phyloP scores from a whole-genome alignment of 352 stramenopile genomes.

The Blastocystis sp. region DNA sequence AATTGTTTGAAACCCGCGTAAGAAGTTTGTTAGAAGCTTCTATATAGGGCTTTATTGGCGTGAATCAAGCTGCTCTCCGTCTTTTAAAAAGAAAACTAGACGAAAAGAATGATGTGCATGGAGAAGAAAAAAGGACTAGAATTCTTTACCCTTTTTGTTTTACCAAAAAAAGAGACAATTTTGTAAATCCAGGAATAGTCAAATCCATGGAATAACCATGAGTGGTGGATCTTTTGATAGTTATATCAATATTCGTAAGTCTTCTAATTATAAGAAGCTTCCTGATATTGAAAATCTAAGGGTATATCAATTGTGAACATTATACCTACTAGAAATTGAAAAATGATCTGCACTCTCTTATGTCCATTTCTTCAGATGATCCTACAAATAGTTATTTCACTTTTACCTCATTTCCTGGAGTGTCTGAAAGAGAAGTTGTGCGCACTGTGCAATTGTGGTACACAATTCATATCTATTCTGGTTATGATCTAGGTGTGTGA shows the following conservation, averaged over 20 bases:
- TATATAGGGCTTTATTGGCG: constrained; percentile 19
- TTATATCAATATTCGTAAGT: constrained; percentile 42
- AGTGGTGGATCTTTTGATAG: not conserved
- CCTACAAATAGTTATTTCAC: not conserved
- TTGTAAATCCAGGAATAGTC: not conserved
- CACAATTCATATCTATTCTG: not conserved
- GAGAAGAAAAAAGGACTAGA: not conserved
- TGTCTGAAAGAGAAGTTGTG: constrained; percentile 6
- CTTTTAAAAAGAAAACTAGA: constrained; percentile 61
- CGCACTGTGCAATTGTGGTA: constrained; percentile 22
- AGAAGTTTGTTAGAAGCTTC: not conserved
- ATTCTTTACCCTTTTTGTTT: constrained; percentile 51
- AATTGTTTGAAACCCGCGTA: constrained; percentile 32
- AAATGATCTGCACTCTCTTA: not conserved
- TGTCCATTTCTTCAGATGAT: not conserved
- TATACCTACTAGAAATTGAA: constrained; percentile 12
- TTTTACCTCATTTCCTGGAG: constrained; percentile 35
- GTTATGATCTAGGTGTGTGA: constrained; percentile 33
- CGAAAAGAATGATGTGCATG: constrained; percentile 6
- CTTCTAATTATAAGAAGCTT: constrained; percentile 42
- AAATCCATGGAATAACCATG: not conserved
- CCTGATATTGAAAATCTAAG: constrained; percentile 8
- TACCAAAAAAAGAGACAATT: not conserved
- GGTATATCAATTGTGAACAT: not conserved
- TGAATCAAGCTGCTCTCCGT: constrained; percentile 55